phyloP scores from a whole-genome alignment of 2,329 filamentous ascomycete genomes.

The Calcarisporium arbuscula region DNA sequence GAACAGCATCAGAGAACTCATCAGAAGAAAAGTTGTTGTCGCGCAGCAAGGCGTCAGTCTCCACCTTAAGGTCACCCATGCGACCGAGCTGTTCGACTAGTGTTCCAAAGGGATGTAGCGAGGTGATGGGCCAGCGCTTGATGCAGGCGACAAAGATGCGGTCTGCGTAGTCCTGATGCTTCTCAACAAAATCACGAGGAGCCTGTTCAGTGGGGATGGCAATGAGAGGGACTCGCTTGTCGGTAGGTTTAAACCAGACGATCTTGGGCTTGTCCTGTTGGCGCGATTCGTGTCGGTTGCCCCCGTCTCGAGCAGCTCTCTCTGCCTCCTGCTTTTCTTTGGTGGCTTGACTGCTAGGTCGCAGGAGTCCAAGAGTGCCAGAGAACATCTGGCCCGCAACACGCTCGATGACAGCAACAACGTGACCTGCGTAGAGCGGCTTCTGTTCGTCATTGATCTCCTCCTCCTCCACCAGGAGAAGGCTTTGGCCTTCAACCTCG shows the following conservation, averaged over 20 bases:
- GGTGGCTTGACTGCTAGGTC: constrained; percentile 94
- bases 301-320: constrained; percentile 81
- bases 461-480: constrained; percentile 94
- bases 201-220: constrained; percentile 98
- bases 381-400: constrained; percentile 99
- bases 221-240: constrained; percentile 96
- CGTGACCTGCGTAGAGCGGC: constrained; percentile 91
- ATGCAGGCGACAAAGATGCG: constrained; percentile 98
- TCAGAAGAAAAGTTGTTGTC: constrained; percentile 99
- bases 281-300: constrained; percentile 66
- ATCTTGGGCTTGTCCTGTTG: constrained; percentile 96
- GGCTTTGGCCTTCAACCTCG: constrained; percentile 94
- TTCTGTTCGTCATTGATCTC: constrained; percentile 99
- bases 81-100: constrained; percentile 94
- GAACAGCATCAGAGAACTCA: constrained; percentile 93
- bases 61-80: constrained; percentile 95
- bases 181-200: constrained; percentile 95
- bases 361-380: constrained; percentile 85
- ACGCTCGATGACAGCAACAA: constrained; percentile 95
- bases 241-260: constrained; percentile 99
- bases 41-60: constrained; percentile 91
- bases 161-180: constrained; percentile 95
- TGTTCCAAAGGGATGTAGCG: constrained; percentile 96
- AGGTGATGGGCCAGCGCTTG: constrained; percentile 99
- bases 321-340: constrained; percentile 99